Evolutionary conservation across 2,329 filamentous ascomycete genomes (phyloP), one percentile per base, ranked within the genome.

Genomic region (Chalara sp.): DNA sequence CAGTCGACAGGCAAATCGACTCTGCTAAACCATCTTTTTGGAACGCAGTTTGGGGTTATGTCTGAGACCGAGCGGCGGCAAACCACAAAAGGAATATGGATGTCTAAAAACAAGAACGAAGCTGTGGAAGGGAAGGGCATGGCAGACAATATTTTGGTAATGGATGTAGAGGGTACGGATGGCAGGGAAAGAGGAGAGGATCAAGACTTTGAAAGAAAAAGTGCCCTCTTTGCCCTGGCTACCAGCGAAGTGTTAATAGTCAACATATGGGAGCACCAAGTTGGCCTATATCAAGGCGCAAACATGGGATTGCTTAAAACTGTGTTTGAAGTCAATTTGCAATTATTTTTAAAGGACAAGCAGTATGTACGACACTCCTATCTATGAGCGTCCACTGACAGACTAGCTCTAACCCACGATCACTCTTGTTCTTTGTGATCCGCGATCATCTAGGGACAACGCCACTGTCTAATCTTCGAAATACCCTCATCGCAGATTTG

Each of bases 231-330:
- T 71, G 93, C 93, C 47, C 79, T 99, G 63, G 93, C 93, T 46
- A 99, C 93, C 13, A 97, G 92, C 68, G 93, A 99, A 73, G 92
- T 99, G 48, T 78, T 99, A 61, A 95, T 99, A 65, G 87, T 99
- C 70, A 99, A 99, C 67, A 95, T 99, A 59, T 99, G 93, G 93
- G 93, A 99, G 71, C 92, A 96, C 69, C 93, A 99, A 71, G 93
- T 99, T 55, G 93, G 93, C 45, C 70, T 99, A 68, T 99, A 99
- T 67, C 92, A 99, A 72, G 93, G 93, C 51, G 93, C 93, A 62
- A 99, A 99, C 69, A 99, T 99, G 93, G 93, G 93, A 6, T 72
- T 99, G 63, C 76, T 99, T 63, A 99, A 99, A 79, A 99, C 95
- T 0, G 93, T 99, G 4, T 99, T 99, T 62, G 93, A 99, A 73